Percentiles rank a stretch among this genome's conserved stretches.
Conservation (phyloP, 2,329 filamentous ascomycete species). For the Sarocladium strictum region DNA sequence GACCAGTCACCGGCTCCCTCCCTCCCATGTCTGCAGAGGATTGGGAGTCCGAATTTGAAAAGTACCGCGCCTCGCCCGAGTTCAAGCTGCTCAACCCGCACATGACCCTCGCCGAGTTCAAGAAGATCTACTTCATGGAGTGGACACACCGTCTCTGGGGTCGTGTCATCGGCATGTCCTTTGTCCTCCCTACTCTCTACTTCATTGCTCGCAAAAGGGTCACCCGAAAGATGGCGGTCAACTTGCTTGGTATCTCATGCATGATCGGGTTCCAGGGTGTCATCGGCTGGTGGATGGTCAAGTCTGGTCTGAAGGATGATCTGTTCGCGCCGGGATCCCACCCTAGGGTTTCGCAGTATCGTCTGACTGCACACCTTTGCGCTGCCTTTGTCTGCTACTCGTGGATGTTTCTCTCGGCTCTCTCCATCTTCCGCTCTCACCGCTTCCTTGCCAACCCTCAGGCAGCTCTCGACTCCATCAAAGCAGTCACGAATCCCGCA, state of each 20-base stretch:
- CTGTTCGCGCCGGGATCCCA: conserved; percentile 86
- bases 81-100: conserved; percentile 86
- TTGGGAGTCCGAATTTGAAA: conserved; percentile 90
- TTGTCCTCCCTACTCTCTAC: conserved; percentile 82
- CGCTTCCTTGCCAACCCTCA: conserved; percentile 63
- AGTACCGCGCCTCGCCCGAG: conserved; percentile 89
- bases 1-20: conserved; percentile 85
- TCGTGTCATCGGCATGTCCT: conserved; percentile 81
- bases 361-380: conserved; percentile 81
- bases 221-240: conserved; percentile 67
- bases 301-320: conserved; percentile 91
- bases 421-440: conserved; percentile 75
- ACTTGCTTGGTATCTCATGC: conserved; percentile 74
- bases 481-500: conserved; percentile 58
- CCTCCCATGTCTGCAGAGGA: conserved; percentile 72
- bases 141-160: conserved; percentile 96
- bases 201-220: conserved; percentile 79
- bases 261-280: conserved; percentile 93
- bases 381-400: conserved; percentile 90
- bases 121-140: conserved; percentile 99
- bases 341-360: conserved; percentile 90
- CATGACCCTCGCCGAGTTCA: conserved; percentile 92
- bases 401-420: conserved; percentile 87
- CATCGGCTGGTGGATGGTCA: conserved; percentile 99
- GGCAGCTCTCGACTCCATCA: conserved; percentile 53